Evolutionary conservation across 2,329 filamentous ascomycete species (phyloP).

Genomic region (Pezizomycotina sp.): DNA sequence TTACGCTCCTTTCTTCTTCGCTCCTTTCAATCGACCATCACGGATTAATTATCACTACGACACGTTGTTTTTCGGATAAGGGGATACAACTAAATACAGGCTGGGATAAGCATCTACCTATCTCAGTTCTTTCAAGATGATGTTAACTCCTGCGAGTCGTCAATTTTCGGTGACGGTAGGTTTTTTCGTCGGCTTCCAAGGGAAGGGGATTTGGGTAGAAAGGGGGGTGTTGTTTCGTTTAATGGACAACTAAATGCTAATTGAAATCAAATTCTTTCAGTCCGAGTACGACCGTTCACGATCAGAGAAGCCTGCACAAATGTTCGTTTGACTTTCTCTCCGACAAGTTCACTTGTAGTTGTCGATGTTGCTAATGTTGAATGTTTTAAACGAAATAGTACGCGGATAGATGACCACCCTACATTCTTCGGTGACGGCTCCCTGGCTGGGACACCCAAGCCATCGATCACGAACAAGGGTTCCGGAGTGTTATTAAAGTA

Average conservation of each 20-base stretch:
- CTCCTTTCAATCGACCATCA: too few relatives aligned
- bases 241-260: too few relatives aligned
- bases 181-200: neutral
- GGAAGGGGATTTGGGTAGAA: neutral
- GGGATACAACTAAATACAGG: neutral
- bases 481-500: conserved; percentile 86
- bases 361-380: conserved; percentile 8
- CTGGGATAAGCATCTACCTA: conserved; percentile 1
- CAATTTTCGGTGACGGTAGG: conserved; percentile 12
- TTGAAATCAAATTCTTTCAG: conserved; percentile 29
- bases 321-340: conserved; percentile 37
- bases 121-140: neutral
- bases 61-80: too few relatives aligned
- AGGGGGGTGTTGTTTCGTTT: neutral
- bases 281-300: conserved; percentile 55
- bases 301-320: conserved; percentile 89
- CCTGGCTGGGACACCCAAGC: conserved; percentile 67
- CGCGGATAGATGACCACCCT: conserved; percentile 62
- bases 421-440: conserved; percentile 95
- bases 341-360: conserved; percentile 1
- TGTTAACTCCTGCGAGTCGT: conserved; percentile 5
- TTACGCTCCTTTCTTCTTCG: too few relatives aligned
- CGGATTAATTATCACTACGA: too few relatives aligned
- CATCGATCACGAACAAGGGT: conserved; percentile 71
- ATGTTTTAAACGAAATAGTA: conserved; percentile 30